These are phyloP conservation scores for Beauveria rudraprayagi DNA, from an alignment of 2,329 filamentous ascomycete genomes.

Conservation along the genomic window DNA sequence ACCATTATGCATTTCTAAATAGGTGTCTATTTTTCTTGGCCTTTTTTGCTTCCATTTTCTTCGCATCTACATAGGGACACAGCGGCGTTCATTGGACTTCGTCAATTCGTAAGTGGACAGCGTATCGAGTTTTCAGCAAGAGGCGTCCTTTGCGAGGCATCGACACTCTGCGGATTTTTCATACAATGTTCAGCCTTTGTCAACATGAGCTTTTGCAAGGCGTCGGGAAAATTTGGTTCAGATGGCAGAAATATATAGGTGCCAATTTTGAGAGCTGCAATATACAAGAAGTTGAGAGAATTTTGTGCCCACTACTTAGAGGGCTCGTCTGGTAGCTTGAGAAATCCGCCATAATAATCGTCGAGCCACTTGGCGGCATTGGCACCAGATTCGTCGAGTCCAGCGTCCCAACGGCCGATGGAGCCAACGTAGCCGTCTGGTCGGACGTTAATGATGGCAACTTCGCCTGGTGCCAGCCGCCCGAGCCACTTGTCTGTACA, in stretches of 20 bases:
- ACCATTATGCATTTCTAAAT: conserved; percentile 46
- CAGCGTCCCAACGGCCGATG: conserved; percentile 46
- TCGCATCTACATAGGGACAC: not conserved
- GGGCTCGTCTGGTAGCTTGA: conserved; percentile 35
- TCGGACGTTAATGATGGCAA: conserved; percentile 59
- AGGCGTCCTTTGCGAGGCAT: not conserved
- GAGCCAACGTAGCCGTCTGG: conserved; percentile 68
- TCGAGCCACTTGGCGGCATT: conserved; percentile 48
- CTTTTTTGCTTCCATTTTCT: not conserved
- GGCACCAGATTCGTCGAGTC: conserved; percentile 40
- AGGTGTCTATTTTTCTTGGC: conserved; percentile 4
- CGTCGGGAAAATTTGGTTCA: not conserved
- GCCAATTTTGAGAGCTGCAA: not conserved
- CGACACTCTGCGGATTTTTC: not conserved
- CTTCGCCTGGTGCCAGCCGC: conserved; percentile 44
- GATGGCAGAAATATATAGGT: not conserved
- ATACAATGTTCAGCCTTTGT: not conserved
- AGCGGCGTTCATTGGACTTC: not conserved
- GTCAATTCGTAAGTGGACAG: too few species aligned
- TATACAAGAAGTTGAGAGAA: not conserved
- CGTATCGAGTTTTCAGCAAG: not conserved
- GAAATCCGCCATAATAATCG: conserved; percentile 45
- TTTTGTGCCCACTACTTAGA: not conserved
- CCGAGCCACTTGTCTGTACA: conserved; percentile 66
- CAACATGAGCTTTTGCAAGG: not conserved